Evolutionary conservation across 2,329 filamentous ascomycete species (phyloP).

Genomic region (Colletotrichum sp.): DNA sequence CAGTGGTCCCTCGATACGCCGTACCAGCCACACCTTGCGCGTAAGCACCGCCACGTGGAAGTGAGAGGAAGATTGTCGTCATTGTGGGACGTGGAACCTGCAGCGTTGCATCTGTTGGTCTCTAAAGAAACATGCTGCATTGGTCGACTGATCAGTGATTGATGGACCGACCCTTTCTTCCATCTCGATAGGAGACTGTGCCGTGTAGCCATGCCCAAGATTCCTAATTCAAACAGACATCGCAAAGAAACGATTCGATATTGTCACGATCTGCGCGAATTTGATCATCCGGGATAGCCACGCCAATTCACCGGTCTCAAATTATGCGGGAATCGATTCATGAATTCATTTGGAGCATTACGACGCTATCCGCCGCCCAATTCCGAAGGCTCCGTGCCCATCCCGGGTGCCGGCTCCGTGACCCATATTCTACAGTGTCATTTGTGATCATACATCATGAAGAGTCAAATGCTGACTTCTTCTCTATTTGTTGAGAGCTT

Average conservation of each 20-base stretch:
- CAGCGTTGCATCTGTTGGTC: constrained; percentile 1
- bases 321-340: neutral
- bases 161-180: neutral
- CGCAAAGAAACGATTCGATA: neutral
- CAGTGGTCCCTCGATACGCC: neutral
- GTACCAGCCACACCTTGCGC: constrained; percentile 4
- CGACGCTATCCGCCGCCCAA: neutral
- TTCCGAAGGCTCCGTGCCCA: neutral
- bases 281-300: neutral
- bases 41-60: constrained; percentile 20
- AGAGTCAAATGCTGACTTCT: neutral
- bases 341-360: constrained; percentile 1
- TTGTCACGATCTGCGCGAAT: neutral
- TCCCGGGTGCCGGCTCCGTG: neutral
- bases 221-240: neutral
- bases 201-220: neutral
- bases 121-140: neutral
- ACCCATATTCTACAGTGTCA: neutral
- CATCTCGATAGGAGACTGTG: neutral
- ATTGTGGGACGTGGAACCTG: constrained; percentile 14
- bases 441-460: constrained; percentile 10
- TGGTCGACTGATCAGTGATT: neutral
- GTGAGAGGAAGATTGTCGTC: constrained; percentile 16
- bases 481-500: constrained; percentile 67
- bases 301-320: neutral